Base-by-base conservation (phyloP, 345 rosid genomes). In the Citrus sp. region DNA sequence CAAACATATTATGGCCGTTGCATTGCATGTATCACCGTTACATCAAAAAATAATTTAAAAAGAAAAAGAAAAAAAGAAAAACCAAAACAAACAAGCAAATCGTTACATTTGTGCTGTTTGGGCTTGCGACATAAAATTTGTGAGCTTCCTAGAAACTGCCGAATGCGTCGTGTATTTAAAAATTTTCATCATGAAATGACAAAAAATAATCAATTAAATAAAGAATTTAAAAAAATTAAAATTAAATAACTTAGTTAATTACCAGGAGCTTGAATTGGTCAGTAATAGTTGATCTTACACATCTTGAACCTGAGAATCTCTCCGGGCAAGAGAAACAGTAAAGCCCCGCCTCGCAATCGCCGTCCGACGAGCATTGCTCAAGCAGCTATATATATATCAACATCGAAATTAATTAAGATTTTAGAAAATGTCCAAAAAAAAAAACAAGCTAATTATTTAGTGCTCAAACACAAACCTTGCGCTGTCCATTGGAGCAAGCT, bases 261-360 rank as follows among this genome's bases (percentile, higher is more conserved):
- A 90, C 97, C 89, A 89, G 84, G 66, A 92, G 89, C 87, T 85
- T 80, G 89, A 92, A 92, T 64, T 85, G 94, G 77, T 88, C 75
- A 1, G 97, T 85, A 35, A 85, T 38, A 75, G 85, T 8, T 34
- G 92, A 86, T 81, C 94, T 77, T 2, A 90, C 89, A 71, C 97
- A 92, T 81, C 87, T 87, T 6, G 86, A 81, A 5, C 90, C 92
- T 22, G 80, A 77, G 82, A 87, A 85, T 72, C 87, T 90, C 83
- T 58, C 22, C 3, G 72, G 64, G 75, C 97, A 92, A 49, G 85
- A 78, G 77, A 85, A 88, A 71, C 97, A 92, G 54, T 88, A 83
- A 8, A 89, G 87, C 25, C 92, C 97, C 6, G 80, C 87, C 70
- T 24, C 89, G 42, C 97, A 92, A 82, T 92, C 94, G 78, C 85